Base-by-base conservation (phyloP, 495 filamentous ascomycete species). In the Cenococcum geophilum region DNA sequence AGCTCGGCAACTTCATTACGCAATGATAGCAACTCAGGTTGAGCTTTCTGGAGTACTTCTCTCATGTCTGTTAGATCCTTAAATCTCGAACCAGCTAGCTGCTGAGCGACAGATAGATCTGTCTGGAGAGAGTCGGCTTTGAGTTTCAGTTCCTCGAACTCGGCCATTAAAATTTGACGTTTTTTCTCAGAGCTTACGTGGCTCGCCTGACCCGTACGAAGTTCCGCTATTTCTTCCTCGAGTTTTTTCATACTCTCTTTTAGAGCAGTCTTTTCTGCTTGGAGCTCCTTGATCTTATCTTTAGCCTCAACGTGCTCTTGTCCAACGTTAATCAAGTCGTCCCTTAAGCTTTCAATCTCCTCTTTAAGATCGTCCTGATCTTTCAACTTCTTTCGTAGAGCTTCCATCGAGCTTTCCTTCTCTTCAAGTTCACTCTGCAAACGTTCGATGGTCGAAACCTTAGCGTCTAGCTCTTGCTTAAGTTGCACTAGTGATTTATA, bases 231-330 rank as follows among this genome's bases (percentile, higher is more conserved):
- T 5, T 83, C 85, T 57, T 82, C 79, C 70, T 86, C 76, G 20
- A 92, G 69, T 5, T 74, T 58, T 20, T 62, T n/a, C 11, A 72
- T 40, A 11, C 61, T 50, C 36, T 65, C 67, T 55, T 68, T 61
- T 14, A 71, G 56, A 10, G 62, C 79, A 34, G 67, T 68, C 68
- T 86, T 89, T 67, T 86, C 80, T 22, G 78, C 82, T 40, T 73
- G 68, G 5, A 89, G 78, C 62, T 80, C 77, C 70, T 89, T 92
- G 61, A 93, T 82, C 71, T 80, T 82, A 58, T 93, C 83, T 71
- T 91, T 93, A 4, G 86, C 86, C 65, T 89, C 84, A 10, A 95
- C 91, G 69, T 91, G 84, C 51, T 93, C 88, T 53, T 87, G 80
- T 18, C 91, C 91, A 37, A 93, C 74, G 32, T 82, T 79, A 57